phyloP scores from a whole-genome alignment of 768 basidiomycete species.

The Russula sp. region DNA sequence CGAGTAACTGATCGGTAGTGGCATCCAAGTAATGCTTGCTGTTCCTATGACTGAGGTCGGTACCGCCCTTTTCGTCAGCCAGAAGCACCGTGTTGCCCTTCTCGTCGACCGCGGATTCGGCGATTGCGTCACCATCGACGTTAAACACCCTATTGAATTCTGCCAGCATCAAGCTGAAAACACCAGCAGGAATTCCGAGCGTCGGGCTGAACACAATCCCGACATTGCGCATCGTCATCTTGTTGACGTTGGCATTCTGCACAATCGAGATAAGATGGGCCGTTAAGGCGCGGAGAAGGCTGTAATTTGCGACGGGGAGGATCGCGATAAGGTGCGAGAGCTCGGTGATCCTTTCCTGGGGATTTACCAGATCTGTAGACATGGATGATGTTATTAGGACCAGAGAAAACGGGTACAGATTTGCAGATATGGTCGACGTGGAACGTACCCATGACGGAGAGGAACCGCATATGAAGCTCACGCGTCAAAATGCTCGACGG shows the following conservation, averaged over 20 bases:
- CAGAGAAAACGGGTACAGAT: conserved; percentile 2
- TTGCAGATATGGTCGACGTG: conserved; percentile 8
- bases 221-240: conserved; percentile 98
- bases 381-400: conserved; percentile 16
- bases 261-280: conserved; percentile 95
- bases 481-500: conserved; percentile 90
- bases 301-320: conserved; percentile 90
- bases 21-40: conserved; percentile 79
- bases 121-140: conserved; percentile 45
- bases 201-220: conserved; percentile 99
- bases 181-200: conserved; percentile 94
- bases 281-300: conserved; percentile 85
- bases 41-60: conserved; percentile 59
- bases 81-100: conserved; percentile 5
- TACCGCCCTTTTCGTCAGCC: conserved; percentile 19
- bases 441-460: conserved; percentile 86
- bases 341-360: conserved; percentile 83
- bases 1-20: conserved; percentile 78
- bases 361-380: conserved; percentile 73
- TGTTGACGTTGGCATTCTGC: conserved; percentile 83
- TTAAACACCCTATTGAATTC: conserved; percentile 95
- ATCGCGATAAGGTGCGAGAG: conserved; percentile 80
- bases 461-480: conserved; percentile 85
- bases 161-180: conserved; percentile 90
- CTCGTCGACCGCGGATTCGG: conserved; percentile 15